A percentile compares a stretch with the other conserved stretches of the same genome.
Evolutionary conservation across 2,329 filamentous ascomycete species (phyloP).

Genomic region (Curvularia sp.): DNA sequence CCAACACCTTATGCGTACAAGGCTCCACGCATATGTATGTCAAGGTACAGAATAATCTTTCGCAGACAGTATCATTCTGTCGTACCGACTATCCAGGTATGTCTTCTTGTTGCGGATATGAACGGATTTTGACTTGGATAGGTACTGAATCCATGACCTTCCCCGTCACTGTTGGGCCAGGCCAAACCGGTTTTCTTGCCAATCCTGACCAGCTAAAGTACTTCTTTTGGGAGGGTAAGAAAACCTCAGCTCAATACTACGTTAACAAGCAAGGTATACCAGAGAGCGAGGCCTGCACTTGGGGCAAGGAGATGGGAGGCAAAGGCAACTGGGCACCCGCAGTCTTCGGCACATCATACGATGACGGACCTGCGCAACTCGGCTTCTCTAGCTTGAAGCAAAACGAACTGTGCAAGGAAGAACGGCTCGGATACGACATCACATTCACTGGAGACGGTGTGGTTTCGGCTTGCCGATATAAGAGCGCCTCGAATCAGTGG

Average conservation of each 20-base stretch:
- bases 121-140: slow-evolving; percentile 31
- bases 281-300: slow-evolving; percentile 74
- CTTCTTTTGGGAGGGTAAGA: slow-evolving; percentile 76
- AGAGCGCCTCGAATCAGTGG: slow-evolving; percentile 70
- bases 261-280: slow-evolving; percentile 81
- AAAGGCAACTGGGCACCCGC: slow-evolving; percentile 86
- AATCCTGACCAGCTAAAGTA: slow-evolving; percentile 76
- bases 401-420: slow-evolving; percentile 75
- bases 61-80: slow-evolving; percentile 74
- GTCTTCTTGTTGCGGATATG: slow-evolving; percentile 10
- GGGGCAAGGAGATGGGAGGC: slow-evolving; percentile 67
- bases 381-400: slow-evolving; percentile 84
- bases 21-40: slow-evolving; percentile 71
- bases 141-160: slow-evolving; percentile 85
- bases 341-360: slow-evolving; percentile 82
- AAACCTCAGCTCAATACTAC: slow-evolving; percentile 94
- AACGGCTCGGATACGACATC: slow-evolving; percentile 78
- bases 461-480: slow-evolving; percentile 63
- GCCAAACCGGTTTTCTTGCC: slow-evolving; percentile 68
- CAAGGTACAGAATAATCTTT: slow-evolving; percentile 76
- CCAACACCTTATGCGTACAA: slow-evolving; percentile 74
- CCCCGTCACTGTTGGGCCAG: slow-evolving; percentile 69
- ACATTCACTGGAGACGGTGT: slow-evolving; percentile 72
- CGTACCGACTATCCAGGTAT: slow-evolving; percentile 93
- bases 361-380: slow-evolving; percentile 52